Base-by-base conservation (phyloP, 1,284 basidiomycete species). In the Ceratobasidium papillatum region DNA sequence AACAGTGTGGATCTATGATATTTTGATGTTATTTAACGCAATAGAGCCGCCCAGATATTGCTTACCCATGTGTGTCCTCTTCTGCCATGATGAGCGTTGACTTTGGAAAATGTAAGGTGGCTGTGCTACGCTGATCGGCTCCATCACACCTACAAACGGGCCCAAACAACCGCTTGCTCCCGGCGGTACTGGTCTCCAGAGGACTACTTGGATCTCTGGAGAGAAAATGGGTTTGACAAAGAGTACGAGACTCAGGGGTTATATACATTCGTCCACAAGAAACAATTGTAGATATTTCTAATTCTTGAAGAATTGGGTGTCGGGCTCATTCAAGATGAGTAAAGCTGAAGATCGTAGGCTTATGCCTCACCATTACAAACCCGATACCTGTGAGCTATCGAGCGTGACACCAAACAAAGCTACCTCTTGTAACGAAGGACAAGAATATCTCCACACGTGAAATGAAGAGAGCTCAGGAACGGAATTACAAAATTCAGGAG, bases 1-100 rank as follows among this genome's bases (percentile, higher is more conserved):
- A 94, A 94, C 51, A 94, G 1, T 17, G 69, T 72, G 22, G 69
- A 72, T 1, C 69, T 72, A 45, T 17, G 30, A 2, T 32, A 25
- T 12, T 45, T 32, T 30, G 5, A 27, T 45, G 36, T 30, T 30
- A 32, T 25, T 56, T 9, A 0, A 12, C 12, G 41, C 9, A 27
- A 25, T 25, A 38, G 27, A 43, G 3, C 9, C 4, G 30, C 38
- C 30, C 11, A 8, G 27, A 22, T 22, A 19, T 7, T 9, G 17
- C 63, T 32, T 38, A 54, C 64, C 64, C 64, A 41, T 66, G 64
- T 8, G 47, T 41, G 8, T 47, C 62, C 25, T 43, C 34, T 41
- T 72, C 69, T 19, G 22, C 22, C 69, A 62, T 72, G 56, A 30
- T 59, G 27, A n/a, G 36, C 52, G 54, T 59, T n/a, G 36, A 30